Evolutionary conservation across 2,329 filamentous ascomycete genomes (phyloP).

Genomic region (Claviceps spartinae): DNA sequence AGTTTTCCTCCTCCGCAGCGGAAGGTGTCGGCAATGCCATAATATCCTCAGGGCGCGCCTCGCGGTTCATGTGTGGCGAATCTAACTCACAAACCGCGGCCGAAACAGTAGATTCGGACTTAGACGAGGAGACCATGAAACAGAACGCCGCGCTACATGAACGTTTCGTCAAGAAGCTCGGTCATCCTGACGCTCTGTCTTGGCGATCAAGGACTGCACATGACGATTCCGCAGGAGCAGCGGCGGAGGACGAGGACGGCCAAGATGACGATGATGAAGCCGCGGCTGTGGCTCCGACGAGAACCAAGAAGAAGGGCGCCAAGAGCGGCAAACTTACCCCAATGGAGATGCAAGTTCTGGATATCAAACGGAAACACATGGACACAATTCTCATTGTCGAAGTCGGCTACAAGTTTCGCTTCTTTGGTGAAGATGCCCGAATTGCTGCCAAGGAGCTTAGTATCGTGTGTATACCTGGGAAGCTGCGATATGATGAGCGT

Average conservation of each 20-base stretch:
- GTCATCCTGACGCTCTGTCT: slow-evolving; percentile 68
- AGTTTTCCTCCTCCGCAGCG: slow-evolving; percentile 16
- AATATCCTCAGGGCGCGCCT: slow-evolving; percentile 26
- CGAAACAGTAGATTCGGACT: slow-evolving; percentile 25
- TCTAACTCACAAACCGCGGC: slow-evolving; percentile 26
- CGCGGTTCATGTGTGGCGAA: slow-evolving; percentile 37
- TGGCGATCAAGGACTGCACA: slow-evolving; percentile 45
- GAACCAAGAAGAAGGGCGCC: slow-evolving; percentile 53
- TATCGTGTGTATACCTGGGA: slow-evolving; percentile 94
- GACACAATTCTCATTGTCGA: slow-evolving; percentile 87
- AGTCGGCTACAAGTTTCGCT: slow-evolving; percentile 95
- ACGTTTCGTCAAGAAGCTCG: slow-evolving; percentile 82
- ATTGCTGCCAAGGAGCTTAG: slow-evolving; percentile 79
- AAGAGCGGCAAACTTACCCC: slow-evolving; percentile 74
- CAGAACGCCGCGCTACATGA: slow-evolving; percentile 61
- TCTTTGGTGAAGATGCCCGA: slow-evolving; percentile 91
- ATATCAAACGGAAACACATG: slow-evolving; percentile 83
- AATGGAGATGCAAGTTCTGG: slow-evolving; percentile 84
- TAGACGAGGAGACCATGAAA: slow-evolving; percentile 37
- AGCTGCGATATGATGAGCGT: slow-evolving; percentile 86
- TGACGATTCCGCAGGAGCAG: slow-evolving; percentile 40
- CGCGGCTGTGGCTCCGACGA: slow-evolving; percentile 29
- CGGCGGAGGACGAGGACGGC: slow-evolving; percentile 39
- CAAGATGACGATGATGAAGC: slow-evolving; percentile 36
- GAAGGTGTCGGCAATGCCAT: neutral